Percentiles rank a stretch among this genome's conserved stretches.
Evolutionary conservation across 352 stramenopile species (phyloP).

Genomic region (Pythium aphanidermatum): DNA sequence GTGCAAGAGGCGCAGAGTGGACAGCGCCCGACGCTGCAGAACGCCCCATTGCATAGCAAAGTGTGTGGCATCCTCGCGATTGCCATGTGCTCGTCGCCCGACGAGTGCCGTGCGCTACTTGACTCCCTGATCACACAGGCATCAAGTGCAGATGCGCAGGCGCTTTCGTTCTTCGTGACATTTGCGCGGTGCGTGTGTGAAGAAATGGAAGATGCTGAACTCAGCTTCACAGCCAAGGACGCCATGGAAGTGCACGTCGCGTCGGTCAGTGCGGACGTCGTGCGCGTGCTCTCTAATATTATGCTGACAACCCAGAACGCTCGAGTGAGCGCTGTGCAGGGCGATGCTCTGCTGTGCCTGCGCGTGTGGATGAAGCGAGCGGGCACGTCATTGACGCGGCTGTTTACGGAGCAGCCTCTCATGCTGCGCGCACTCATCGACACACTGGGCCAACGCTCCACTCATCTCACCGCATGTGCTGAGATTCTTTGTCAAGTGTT

Average conservation of each 20-base stretch:
- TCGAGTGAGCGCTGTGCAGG: constrained; percentile 25
- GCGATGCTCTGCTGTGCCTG: constrained; percentile 50
- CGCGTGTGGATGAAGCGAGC: constrained; percentile 51
- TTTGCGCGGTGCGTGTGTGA: constrained; percentile 60
- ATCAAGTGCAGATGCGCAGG: constrained; percentile 20
- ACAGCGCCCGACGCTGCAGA: constrained; percentile 17
- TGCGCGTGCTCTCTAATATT: constrained; percentile 43
- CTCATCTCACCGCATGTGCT: constrained; percentile 33
- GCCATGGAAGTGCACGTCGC: constrained; percentile 55
- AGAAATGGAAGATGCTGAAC: constrained; percentile 55
- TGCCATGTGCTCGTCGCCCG: constrained; percentile 39
- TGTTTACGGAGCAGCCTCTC: constrained; percentile 36
- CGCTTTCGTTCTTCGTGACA: constrained; percentile 41
- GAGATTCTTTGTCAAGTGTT: constrained; percentile 60
- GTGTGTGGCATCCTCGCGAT: constrained; percentile 55
- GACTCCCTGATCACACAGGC: constrained; percentile 23
- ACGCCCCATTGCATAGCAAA: constrained; percentile 42
- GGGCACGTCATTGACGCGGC: constrained; percentile 44
- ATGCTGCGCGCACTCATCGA: constrained; percentile 40
- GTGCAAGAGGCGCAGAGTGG: constrained; percentile 29
- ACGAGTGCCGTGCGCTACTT: constrained; percentile 43
- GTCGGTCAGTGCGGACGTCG: constrained; percentile 34
- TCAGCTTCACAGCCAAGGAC: constrained; percentile 52
- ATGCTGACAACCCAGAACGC: constrained; percentile 12
- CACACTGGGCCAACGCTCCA: constrained; percentile 40